Conservation (phyloP, 192 early-diverging fungal genomes). For the Coemansia sp. region DNA sequence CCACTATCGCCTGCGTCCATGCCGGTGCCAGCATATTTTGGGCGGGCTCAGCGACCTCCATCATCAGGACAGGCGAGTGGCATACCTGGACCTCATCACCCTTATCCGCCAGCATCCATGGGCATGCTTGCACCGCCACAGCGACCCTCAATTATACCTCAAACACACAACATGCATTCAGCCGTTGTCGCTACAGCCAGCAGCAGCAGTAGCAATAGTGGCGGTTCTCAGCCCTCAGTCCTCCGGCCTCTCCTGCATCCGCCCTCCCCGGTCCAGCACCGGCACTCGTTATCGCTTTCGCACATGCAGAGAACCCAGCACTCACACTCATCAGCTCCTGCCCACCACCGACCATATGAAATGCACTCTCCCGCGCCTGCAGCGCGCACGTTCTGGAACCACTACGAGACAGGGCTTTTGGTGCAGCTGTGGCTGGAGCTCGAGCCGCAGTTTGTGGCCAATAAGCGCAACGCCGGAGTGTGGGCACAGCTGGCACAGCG, state of each 20-base stretch:
- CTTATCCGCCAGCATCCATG: not conserved
- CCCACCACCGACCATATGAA: slow-evolving; percentile 40
- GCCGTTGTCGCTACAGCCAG: not conserved
- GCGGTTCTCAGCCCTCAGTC: not conserved
- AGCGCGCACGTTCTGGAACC: slow-evolving; percentile 53
- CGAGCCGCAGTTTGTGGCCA: slow-evolving; percentile 48
- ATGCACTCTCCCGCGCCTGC: slow-evolving; percentile 42
- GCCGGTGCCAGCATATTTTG: not conserved
- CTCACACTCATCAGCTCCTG: not conserved
- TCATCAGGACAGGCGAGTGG: not conserved
- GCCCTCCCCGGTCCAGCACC: slow-evolving; percentile 2
- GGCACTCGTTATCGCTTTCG: slow-evolving; percentile 3
- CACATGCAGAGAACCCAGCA: slow-evolving; percentile 5
- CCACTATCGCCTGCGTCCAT: not conserved
- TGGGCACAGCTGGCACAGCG: slow-evolving; percentile 49
- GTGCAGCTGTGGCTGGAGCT: slow-evolving; percentile 53
- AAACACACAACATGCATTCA: not conserved
- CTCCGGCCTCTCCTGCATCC: not conserved
- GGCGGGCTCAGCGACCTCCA: slow-evolving; percentile 1
- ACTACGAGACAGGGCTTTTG: slow-evolving; percentile 46
- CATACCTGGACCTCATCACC: not conserved
- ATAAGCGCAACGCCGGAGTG: slow-evolving; percentile 54
- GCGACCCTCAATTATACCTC: not conserved
- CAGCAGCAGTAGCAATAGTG: slow-evolving; percentile 1
- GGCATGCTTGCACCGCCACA: not conserved